Evolutionary conservation across 352 stramenopile species (phyloP), one percentile per base, ranked within the genome.

Genomic region (Globisporangium ultimum): DNA sequence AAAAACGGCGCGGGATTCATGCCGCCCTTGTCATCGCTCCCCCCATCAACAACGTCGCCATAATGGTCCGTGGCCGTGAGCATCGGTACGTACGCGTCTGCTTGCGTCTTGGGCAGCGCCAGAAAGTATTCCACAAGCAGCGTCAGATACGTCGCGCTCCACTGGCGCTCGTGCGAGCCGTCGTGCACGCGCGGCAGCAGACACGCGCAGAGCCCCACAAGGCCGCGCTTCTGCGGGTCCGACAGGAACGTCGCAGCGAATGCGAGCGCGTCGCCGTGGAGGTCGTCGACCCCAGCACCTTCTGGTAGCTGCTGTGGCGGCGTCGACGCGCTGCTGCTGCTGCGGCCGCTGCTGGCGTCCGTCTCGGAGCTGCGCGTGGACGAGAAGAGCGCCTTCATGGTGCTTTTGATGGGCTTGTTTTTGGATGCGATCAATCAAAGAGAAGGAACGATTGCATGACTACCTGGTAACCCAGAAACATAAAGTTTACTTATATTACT

Each of bases 31-130:
- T 10, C 28, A 10, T 36, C 28, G 8, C 28, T 36, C 5, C 9
- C 28, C 1, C 28, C 28, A 36, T 36, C 28, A 36, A 36, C 28
- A 6, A 36, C 8, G 28, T 36, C 28, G 28, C 28, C 28, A 10
- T 11, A 36, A 36, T 36, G 28, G 8, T 36, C 28, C 28, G 38
- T 12, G n/a, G 66, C 69, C 14, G 71, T 84, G 18, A 94, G 71
- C 63, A 94, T 87, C 43, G 85, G 82, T 18, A 88, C n/a, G 52
- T 86, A 86, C 2, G 80, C 85, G 28, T 92, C 79, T 0, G 80
- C 74, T 53, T 89, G 78, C 14, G 76, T 61, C 17, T 53, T 61
- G 0, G 73, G 64, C 15, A 94, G 66, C n/a, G 47, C 63, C 21
- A 91, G 60, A 14, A 91, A 94, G 17, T 67, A 46, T 49, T 89